Evolutionary conservation across 768 basidiomycete genomes (phyloP), one percentile per base, ranked within the genome.

Genomic region (Chalciporus chontae): DNA sequence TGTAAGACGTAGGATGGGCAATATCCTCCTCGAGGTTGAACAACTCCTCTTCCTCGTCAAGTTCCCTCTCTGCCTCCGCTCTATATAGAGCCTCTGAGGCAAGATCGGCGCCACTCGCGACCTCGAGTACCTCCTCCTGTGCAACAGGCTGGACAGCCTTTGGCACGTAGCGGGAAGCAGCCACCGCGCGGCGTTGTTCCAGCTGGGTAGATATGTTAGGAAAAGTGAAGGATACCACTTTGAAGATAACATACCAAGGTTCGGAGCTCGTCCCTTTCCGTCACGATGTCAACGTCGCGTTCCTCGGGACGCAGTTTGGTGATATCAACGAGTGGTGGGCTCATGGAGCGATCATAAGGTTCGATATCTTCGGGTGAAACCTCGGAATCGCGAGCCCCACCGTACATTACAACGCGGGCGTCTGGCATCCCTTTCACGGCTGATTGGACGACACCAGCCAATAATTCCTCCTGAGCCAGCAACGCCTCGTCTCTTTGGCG

Each of bases 31-130:
- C 94, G 23, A 93, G 76, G 61, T 94, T 95, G 76, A 95, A 96
- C 5, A 94, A 69, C 61, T 96, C 94, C 64, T 97, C 94, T 67
- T 96, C 94, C 58, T 95, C 93, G 56, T 98, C 95, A 50, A 97
- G 76, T 47, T 96, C 91, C 55, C 85, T 85, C 65, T 93, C 92
- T 8, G 90, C 91, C 66, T 94, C 93, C 0, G 88, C 91, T 58
- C 90, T 83, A 61, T 94, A 94, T 45, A 94, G 69, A 10, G 91
- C 90, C 63, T 97, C 94, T 4, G 93, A 89, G 41, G 86, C 91
- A 45, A 94, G 75, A 63, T 91, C 90, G 14, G 81, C 79, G 45
- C 78, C 77, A 57, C 77, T 86, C 47, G 78, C 73, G 56, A 63
- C 71, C 64, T 87, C 84, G 45, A 79, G 77, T 15, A 69, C 71